phyloP scores from a whole-genome alignment of 2,329 filamentous ascomycete genomes.

The Cladophialophora yegresii region DNA sequence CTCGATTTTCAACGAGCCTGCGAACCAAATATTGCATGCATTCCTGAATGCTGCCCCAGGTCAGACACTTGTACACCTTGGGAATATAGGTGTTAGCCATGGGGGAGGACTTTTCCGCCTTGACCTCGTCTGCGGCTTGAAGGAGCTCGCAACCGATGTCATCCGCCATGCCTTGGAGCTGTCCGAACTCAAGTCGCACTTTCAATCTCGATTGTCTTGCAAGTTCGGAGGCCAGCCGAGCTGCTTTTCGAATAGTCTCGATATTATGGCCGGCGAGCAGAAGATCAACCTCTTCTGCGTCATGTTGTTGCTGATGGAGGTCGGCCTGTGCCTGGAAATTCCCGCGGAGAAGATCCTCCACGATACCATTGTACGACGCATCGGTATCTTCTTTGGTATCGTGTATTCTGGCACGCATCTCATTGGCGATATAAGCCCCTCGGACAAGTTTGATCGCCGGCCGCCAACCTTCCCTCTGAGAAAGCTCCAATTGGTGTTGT shows the following conservation, averaged over 20 bases:
- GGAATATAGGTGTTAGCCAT: constrained; percentile 39
- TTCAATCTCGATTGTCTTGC: constrained; percentile 49
- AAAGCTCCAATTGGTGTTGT: constrained; percentile 49
- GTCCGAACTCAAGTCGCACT: constrained; percentile 64
- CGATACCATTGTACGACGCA: constrained; percentile 58
- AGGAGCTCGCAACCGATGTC: constrained; percentile 70
- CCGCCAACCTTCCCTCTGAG: constrained; percentile 52
- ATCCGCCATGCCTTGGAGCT: constrained; percentile 94
- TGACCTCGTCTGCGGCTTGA: constrained; percentile 38
- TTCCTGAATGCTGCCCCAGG: constrained; percentile 62
- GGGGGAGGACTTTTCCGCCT: constrained; percentile 35
- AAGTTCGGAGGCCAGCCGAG: constrained; percentile 49
- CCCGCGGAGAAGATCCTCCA: constrained; percentile 55
- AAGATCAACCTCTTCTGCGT: constrained; percentile 52
- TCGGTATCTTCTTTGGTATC: constrained; percentile 53
- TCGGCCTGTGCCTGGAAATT: constrained; percentile 43
- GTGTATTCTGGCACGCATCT: constrained; percentile 50
- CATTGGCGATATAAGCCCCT: constrained; percentile 56
- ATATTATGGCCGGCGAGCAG: constrained; percentile 64
- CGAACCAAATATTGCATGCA: constrained; percentile 64
- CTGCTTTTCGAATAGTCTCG: constrained; percentile 55
- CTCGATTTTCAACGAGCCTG: constrained; percentile 72
- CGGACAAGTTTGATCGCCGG: constrained; percentile 57
- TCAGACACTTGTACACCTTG: constrained; percentile 60
- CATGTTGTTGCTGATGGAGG: constrained; percentile 22